Evolutionary conservation across 1,284 basidiomycete species (phyloP).

Genomic region (Marasmius sp.): DNA sequence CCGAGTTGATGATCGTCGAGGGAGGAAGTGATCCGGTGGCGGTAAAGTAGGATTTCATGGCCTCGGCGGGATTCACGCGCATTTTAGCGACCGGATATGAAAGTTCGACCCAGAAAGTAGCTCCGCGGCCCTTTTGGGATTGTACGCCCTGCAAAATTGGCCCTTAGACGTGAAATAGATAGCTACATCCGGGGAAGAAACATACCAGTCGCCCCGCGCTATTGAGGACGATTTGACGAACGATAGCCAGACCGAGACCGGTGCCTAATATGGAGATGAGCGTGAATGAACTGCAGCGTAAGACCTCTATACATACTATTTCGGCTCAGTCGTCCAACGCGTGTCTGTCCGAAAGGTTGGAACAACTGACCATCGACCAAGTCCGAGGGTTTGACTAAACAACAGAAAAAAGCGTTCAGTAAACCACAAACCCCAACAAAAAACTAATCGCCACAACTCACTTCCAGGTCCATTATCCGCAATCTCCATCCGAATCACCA

Average conservation of each 20-base stretch:
- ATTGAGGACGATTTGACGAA: slow-evolving; percentile 50
- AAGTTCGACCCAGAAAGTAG: slow-evolving; percentile 48
- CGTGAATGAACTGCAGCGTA: not conserved
- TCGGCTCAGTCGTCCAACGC: slow-evolving; percentile 30
- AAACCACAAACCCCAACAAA: slow-evolving; percentile 5
- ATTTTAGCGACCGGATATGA: slow-evolving; percentile 22
- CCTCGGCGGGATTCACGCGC: slow-evolving; percentile 14
- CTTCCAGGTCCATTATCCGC: slow-evolving; percentile 10
- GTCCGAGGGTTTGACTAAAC: slow-evolving; percentile 31
- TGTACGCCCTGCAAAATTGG: slow-evolving; percentile 25
- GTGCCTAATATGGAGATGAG: slow-evolving; percentile 19
- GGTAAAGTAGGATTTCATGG: slow-evolving; percentile 11
- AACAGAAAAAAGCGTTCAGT: slow-evolving; percentile 9
- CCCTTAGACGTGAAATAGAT: not conserved
- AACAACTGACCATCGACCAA: slow-evolving; percentile 39
- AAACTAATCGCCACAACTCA: not conserved
- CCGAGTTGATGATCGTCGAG: not conserved
- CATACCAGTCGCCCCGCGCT: slow-evolving; percentile 42
- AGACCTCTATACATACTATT: slow-evolving; percentile 32
- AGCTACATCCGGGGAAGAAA: not conserved
- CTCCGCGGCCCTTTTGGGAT: slow-evolving; percentile 30
- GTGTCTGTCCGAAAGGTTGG: slow-evolving; percentile 32
- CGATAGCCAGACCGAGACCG: slow-evolving; percentile 49
- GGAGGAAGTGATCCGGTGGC: not conserved
- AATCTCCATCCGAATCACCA: slow-evolving; percentile 15